phyloP scores from a whole-genome alignment of 306 rosid species.

The Lagenaria siceraria region DNA sequence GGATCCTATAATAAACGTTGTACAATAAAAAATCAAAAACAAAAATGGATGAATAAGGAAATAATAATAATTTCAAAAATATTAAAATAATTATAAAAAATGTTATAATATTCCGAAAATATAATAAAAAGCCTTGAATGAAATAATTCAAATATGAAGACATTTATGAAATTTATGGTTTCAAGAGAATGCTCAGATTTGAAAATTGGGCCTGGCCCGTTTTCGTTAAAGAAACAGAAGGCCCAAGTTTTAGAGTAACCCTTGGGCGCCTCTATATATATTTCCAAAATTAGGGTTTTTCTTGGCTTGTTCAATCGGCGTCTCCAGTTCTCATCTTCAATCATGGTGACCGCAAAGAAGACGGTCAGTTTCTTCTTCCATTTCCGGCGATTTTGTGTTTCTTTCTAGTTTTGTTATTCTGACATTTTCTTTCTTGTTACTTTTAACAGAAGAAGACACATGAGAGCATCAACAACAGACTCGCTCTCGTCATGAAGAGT shows the following conservation, averaged over 20 bases:
- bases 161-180: too few relatives aligned
- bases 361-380: slow-evolving; percentile 17
- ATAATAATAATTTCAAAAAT: too few relatives aligned
- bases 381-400: too few relatives aligned
- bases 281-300: not conserved
- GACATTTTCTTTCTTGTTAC: not conserved
- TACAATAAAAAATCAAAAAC: too few relatives aligned
- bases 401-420: not conserved
- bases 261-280: not conserved
- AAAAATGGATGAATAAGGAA: too few relatives aligned
- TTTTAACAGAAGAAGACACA: slow-evolving; percentile 55
- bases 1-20: too few relatives aligned
- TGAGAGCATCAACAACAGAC: slow-evolving; percentile 77
- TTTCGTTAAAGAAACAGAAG: not conserved
- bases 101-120: too few relatives aligned
- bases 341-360: slow-evolving; percentile 53
- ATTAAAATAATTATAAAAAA: too few relatives aligned
- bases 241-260: not conserved
- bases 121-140: too few relatives aligned
- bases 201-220: not conserved
- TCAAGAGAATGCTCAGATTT: too few relatives aligned
- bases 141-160: too few relatives aligned
- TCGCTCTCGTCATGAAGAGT: slow-evolving; percentile 87
- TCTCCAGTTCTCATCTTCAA: not conserved
- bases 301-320: not conserved